Evolutionary conservation across 305 asterid genomes (phyloP), one percentile per base, ranked within the genome.

Genomic region (Fraxinus albicans): DNA sequence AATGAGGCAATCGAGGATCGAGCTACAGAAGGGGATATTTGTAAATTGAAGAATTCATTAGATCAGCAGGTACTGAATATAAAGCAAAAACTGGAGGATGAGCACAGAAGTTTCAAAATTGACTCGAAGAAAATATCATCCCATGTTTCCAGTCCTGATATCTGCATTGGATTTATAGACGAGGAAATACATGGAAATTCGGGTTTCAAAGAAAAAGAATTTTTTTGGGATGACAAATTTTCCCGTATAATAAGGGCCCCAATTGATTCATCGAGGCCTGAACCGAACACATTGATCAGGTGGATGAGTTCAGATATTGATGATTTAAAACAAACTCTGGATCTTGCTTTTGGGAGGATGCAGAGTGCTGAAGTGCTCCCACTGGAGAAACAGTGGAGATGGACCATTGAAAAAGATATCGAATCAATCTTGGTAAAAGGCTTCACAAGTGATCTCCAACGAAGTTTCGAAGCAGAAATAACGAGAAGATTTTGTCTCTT

Each of bases 281-380:
- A 87, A 78, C 87, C 88, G 23, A 87, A 85, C 31, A 88, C 87
- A 29, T 83, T 89, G 85, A 86, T 90, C 19, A 84, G 85, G 75
- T 83, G 90, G 72, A 91, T 92, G 97, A 91, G 94, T 84, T 91
- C 92, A 3, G 94, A 92, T 27, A 90, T 91, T 6, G 90, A 91
- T 65, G 84, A 90, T 47, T 85, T 95, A 84, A 94, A 93, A 84
- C 90, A 89, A 69, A 92, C 91, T 0, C 74, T 95, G 2, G 98
- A 89, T 87, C 88, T 87, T 69, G 95, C 94, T 2, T 92, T 94
- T 70, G 93, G 94, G 77, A 88, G 83, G 84, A 89, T 91, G 91
- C 88, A 89, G 58, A 87, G 83, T 33, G 87, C 80, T 7, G 94
- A 91, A 87, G 82, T 83, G 36, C 84, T 89, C 80, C 95, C 94